These are phyloP conservation scores for Yamadazyma siamensis DNA, from an alignment of 1,139 yeast genomes.

Conservation along the genomic window DNA sequence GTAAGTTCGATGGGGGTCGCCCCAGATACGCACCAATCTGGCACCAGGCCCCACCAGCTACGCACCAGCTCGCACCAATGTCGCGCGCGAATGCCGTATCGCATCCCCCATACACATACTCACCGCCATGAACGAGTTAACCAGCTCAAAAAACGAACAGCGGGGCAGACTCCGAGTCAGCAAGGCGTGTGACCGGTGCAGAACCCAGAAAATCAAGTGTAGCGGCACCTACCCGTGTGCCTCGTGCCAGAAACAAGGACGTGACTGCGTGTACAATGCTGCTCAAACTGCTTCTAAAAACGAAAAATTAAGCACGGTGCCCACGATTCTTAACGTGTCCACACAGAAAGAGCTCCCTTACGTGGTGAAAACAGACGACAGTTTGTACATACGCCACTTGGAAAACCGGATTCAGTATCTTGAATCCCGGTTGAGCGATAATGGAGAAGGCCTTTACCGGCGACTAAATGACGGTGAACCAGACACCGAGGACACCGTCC, in stretches of 20 bases:
- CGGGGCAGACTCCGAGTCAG: slow-evolving; percentile 43
- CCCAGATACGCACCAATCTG: too few species aligned
- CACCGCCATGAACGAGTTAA: too few species aligned
- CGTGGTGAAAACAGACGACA: slow-evolving; percentile 10
- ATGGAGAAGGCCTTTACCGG: slow-evolving; percentile 10
- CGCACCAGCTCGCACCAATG: too few species aligned
- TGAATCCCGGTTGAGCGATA: slow-evolving; percentile 27
- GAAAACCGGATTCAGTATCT: slow-evolving; percentile 42
- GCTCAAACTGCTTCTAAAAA: slow-evolving; percentile 2
- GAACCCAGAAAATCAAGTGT: slow-evolving; percentile 60
- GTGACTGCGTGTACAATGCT: slow-evolving; percentile 33
- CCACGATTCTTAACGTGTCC: slow-evolving; percentile 7
- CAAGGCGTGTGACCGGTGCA: slow-evolving; percentile 60
- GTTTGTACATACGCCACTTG: slow-evolving; percentile 27
- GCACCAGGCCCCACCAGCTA: too few species aligned
- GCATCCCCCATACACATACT: too few species aligned
- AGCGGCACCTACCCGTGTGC: slow-evolving; percentile 56
- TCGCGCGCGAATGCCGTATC: too few species aligned
- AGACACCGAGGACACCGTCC: slow-evolving; percentile 14
- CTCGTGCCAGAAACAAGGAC: slow-evolving; percentile 44
- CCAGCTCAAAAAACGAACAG: too few species aligned
- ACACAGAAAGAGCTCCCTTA: slow-evolving; percentile 13
- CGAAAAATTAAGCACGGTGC: not conserved
- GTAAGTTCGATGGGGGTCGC: too few species aligned
- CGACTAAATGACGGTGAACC: slow-evolving; percentile 9